Evolutionary conservation across 441 rosid species (phyloP), one percentile per base, ranked within the genome.

Genomic region (Erodium texanum): DNA sequence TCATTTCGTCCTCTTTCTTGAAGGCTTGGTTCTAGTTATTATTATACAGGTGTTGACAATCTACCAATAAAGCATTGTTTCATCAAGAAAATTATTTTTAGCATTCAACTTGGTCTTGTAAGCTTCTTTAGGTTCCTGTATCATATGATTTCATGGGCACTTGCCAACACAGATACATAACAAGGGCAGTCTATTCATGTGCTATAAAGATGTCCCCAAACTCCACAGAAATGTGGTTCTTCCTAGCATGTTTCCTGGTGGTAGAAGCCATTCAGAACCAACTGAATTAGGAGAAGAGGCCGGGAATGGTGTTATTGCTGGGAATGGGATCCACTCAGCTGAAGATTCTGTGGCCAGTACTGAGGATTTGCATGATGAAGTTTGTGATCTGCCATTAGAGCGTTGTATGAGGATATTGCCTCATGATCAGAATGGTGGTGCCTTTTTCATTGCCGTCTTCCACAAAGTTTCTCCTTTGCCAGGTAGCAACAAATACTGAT

Each of bases 381-480:
- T 84, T 68, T 87, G 85, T 70, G 85, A 84, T 82, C 87, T 88
- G 43, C 95, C 94, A 19, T 82, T 94, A 59, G 95, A 92, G 71
- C 84, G 79, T 19, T 94, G 99, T 87, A 73, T 89, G 86, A 92
- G 98, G 82, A 85, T 94, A 79, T 68, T 88, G 66, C 97, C 99
- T 77, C 96, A 90, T 82, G 97, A 94, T 87, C 99, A 94, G 81
- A 94, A 92, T 81, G 81, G 89, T 14, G 99, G 97, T 64, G 92
- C 97, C 48, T 94, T 94, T 80, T 94, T 94, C 79, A 81, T 94
- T 70, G 97, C 97, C 64, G 97, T 92, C 52, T 82, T 92, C 70
- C 85, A 79, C 67, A 94, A 94, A 80, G 72, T 83, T 70, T 90
- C 87, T 70, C 75, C 87, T 36, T 80, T 89, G 73, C 90, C 97